Evolutionary conservation across 139 green algal genomes (phyloP).

Genomic region (Haematococcus sp.): DNA sequence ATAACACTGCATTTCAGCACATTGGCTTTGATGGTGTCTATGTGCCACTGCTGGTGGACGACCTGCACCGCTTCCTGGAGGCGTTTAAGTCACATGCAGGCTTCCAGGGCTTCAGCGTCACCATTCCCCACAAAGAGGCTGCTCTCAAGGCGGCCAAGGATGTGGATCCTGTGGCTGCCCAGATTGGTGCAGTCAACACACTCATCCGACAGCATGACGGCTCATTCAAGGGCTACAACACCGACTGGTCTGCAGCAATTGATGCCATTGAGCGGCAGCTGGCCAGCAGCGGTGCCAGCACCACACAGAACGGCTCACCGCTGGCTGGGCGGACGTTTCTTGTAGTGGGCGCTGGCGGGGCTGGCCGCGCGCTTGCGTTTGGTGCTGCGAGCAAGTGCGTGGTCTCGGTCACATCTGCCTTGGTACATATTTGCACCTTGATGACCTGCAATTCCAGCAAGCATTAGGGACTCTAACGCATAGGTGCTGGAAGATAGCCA

Average conservation of each 20-base stretch:
- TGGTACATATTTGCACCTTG: too few relatives aligned
- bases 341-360: slow-evolving; percentile 92
- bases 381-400: slow-evolving; percentile 64
- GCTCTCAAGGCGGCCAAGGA: slow-evolving; percentile 65
- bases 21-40: slow-evolving; percentile 86
- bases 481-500: too few relatives aligned
- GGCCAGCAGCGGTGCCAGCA: slow-evolving; percentile 6
- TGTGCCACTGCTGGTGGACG: slow-evolving; percentile 92
- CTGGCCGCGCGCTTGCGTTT: slow-evolving; percentile 89
- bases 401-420: too few relatives aligned
- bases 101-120: slow-evolving; percentile 84
- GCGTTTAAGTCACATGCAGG: slow-evolving; percentile 61
- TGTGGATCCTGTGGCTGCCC: slow-evolving; percentile 71
- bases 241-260: slow-evolving; percentile 90
- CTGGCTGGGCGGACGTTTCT: slow-evolving; percentile 79
- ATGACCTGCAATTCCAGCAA: background rate
- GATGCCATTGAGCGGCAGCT: slow-evolving; percentile 82
- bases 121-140: slow-evolving; percentile 92
- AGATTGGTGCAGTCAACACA: slow-evolving; percentile 96
- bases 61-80: slow-evolving; percentile 76
- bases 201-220: slow-evolving; percentile 76
- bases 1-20: slow-evolving; percentile 82
- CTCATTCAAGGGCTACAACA: slow-evolving; percentile 88
- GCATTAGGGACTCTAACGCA: too few relatives aligned
- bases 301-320: slow-evolving; percentile 11